These are phyloP conservation scores for Colletotrichum shisoi DNA, from an alignment of 2,329 filamentous ascomycete species.

Conservation along the genomic window DNA sequence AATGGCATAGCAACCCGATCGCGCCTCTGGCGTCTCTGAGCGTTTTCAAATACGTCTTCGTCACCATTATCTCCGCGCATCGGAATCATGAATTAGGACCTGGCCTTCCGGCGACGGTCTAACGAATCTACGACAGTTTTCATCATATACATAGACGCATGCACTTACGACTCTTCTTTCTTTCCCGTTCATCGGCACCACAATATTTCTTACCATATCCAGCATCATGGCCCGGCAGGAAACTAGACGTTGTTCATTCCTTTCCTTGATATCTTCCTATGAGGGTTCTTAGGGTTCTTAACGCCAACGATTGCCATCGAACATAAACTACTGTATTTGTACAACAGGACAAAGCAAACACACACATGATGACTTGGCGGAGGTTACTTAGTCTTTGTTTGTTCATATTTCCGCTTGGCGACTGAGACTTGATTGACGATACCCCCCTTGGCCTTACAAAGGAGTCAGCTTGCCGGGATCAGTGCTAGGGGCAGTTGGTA, in stretches of 20 bases:
- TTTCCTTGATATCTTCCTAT: background rate
- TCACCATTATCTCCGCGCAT: slow-evolving; percentile 12
- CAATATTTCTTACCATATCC: background rate
- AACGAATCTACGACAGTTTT: slow-evolving; percentile 36
- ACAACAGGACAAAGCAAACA: background rate
- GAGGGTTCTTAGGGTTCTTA: background rate
- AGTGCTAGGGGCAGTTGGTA: background rate
- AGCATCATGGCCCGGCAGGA: background rate
- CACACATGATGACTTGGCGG: slow-evolving; percentile 7
- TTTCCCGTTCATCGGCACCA: background rate
- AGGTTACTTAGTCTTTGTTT: slow-evolving; percentile 1
- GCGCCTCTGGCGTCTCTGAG: background rate
- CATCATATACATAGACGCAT: slow-evolving; percentile 6
- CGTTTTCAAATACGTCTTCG: background rate
- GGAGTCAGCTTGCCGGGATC: slow-evolving; percentile 5
- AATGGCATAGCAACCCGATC: slow-evolving; percentile 13
- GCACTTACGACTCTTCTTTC: slow-evolving; percentile 3
- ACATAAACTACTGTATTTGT: slow-evolving; percentile 22
- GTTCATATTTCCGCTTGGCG: slow-evolving; percentile 8
- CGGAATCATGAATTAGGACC: slow-evolving; percentile 29
- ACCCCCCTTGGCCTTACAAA: slow-evolving; percentile 7
- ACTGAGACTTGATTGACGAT: slow-evolving; percentile 21
- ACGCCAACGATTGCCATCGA: background rate
- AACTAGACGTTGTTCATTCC: background rate
- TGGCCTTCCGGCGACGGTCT: slow-evolving; percentile 26